phyloP scores from a whole-genome alignment of 192 early-diverging fungal genomes.

The Coemansia sp. region DNA sequence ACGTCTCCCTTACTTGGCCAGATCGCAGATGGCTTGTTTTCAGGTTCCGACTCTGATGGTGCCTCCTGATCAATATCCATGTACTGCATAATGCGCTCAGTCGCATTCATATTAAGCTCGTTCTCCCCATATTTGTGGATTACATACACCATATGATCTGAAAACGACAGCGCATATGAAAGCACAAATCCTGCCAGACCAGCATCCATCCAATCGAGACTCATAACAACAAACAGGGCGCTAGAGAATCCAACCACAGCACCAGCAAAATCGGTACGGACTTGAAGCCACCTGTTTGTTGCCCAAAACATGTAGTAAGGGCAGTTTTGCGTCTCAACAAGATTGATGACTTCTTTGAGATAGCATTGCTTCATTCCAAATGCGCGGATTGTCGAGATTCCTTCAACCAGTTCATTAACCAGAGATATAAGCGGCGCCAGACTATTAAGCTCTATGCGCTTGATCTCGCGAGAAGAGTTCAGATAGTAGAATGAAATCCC shows the following conservation, averaged over 20 bases:
- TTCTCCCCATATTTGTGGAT: slow-evolving; percentile 67
- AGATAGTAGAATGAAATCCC: slow-evolving; percentile 67
- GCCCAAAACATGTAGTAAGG: slow-evolving; percentile 78
- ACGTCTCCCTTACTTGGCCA: slow-evolving; percentile 53
- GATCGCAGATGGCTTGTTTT: slow-evolving; percentile 42
- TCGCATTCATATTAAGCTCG: slow-evolving; percentile 77
- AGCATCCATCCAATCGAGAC: slow-evolving; percentile 60
- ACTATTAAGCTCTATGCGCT: slow-evolving; percentile 73
- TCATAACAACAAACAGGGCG: slow-evolving; percentile 60
- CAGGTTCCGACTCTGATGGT: slow-evolving; percentile 49
- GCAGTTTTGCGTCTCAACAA: slow-evolving; percentile 73
- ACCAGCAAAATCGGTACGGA: slow-evolving; percentile 72
- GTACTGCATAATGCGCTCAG: slow-evolving; percentile 81
- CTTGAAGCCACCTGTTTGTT: slow-evolving; percentile 79
- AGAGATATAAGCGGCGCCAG: slow-evolving; percentile 69
- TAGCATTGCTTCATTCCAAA: slow-evolving; percentile 70
- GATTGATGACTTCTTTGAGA: slow-evolving; percentile 25
- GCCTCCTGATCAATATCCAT: slow-evolving; percentile 73
- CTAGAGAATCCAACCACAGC: slow-evolving; percentile 66
- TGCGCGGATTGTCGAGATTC: slow-evolving; percentile 74
- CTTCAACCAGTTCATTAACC: slow-evolving; percentile 71
- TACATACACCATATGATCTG: slow-evolving; percentile 69
- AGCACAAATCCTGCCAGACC: slow-evolving; percentile 81
- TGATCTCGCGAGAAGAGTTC: slow-evolving; percentile 72
- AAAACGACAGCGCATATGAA: slow-evolving; percentile 76